Percentiles rank a stretch among this genome's conserved stretches.
Evolutionary conservation across 2,329 filamentous ascomycete species (phyloP).

Genomic region (Phialophora macrospora): DNA sequence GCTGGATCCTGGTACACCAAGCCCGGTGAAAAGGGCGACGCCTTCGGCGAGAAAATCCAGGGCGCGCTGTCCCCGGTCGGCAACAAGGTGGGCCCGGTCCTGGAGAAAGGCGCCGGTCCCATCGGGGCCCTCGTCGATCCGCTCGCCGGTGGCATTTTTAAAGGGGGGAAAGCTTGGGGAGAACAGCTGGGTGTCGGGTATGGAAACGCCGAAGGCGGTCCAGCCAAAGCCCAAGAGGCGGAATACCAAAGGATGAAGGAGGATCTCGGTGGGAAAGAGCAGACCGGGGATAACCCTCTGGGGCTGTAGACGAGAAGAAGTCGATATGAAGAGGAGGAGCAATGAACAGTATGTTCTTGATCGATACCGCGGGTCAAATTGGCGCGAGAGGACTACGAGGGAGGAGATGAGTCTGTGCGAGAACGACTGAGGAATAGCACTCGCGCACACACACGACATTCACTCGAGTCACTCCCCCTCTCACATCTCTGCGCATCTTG

Average conservation of each 20-base stretch:
- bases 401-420: not conserved
- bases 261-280: conserved; percentile 39
- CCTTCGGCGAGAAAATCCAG: too few species aligned
- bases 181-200: conserved; percentile 37
- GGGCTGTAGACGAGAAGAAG: conserved; percentile 31
- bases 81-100: too few species aligned
- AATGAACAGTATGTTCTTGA: not conserved
- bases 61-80: too few species aligned
- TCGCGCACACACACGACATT: not conserved
- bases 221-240: conserved; percentile 36
- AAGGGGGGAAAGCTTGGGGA: conserved; percentile 36
- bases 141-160: conserved; percentile 39
- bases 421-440: not conserved
- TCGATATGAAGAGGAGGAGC: not conserved
- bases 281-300: conserved; percentile 40
- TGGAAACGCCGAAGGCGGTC: conserved; percentile 39
- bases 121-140: conserved; percentile 40
- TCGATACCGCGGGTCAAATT: not conserved
- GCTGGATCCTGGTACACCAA: too few species aligned
- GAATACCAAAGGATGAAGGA: conserved; percentile 37
- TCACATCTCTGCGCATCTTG: too few species aligned
- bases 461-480: too few species aligned
- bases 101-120: conserved; percentile 34
- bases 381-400: not conserved
- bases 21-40: too few species aligned